These are phyloP conservation scores for Ochromonas danica DNA, from an alignment of 108 stramenopile genomes.

Conservation along the genomic window DNA sequence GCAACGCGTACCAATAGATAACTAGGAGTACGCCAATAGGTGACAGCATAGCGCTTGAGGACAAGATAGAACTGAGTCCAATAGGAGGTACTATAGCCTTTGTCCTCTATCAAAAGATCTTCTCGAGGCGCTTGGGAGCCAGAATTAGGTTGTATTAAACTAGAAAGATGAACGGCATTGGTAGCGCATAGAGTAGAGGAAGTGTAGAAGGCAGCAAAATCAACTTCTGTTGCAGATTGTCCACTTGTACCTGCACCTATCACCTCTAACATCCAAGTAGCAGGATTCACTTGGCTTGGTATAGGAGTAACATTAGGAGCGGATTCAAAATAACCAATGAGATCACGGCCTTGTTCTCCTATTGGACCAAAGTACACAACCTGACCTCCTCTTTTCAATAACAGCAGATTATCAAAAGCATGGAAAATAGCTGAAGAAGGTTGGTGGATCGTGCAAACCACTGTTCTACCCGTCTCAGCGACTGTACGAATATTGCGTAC, in stretches of 20 bases:
- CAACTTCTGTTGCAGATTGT: not conserved
- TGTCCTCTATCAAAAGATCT: not conserved
- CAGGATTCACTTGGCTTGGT: slow-evolving; percentile 65
- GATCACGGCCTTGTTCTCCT: not conserved
- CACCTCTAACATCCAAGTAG: slow-evolving; percentile 77
- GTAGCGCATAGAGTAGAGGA: not conserved
- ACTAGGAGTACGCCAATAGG: slow-evolving; percentile 57
- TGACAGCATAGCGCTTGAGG: not conserved
- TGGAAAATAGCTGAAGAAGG: slow-evolving; percentile 46
- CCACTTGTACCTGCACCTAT: slow-evolving; percentile 52
- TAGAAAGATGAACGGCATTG: not conserved
- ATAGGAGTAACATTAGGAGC: slow-evolving; percentile 38
- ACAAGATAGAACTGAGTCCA: not conserved
- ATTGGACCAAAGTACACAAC: not conserved
- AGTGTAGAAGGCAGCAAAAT: not conserved
- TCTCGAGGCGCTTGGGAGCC: not conserved
- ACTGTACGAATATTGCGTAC: not conserved
- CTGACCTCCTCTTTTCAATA: slow-evolving; percentile 34
- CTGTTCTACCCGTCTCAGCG: not conserved
- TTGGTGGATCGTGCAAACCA: slow-evolving; percentile 53
- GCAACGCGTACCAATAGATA: slow-evolving; percentile 54
- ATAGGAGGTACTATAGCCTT: slow-evolving; percentile 8
- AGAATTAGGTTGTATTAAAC: not conserved
- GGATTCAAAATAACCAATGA: not conserved
- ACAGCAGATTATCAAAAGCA: slow-evolving; percentile 17